Base-by-base conservation (phyloP, 306 rosid genomes). In the Arachis hypogaea region DNA sequence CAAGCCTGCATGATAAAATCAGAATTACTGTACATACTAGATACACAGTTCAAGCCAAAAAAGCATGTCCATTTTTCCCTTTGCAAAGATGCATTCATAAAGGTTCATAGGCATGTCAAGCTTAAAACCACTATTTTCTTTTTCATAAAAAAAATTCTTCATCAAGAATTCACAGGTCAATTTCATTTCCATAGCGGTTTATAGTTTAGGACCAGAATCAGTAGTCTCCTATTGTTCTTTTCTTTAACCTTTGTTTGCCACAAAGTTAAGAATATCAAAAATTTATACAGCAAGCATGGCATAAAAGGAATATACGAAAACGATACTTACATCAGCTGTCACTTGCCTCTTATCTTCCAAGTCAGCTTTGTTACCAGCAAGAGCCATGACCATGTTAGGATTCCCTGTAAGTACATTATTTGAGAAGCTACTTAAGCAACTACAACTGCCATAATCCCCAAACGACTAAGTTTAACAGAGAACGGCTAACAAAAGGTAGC, bases 361-460 rank as follows among this genome's bases (percentile, higher is more conserved):
- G 69, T 86, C 90, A 76, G 83, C 77, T 79, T 86, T 86, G 80
- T 86, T 86, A 45, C 90, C 90, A 66, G 90, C 88, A 61, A 86
- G 71, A 61, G 88, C 90, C 84, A 83, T 66, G 74, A 86, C 90
- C 90, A 83, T 78, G 79, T 76, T 83, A 22, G 90, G 88, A 68
- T 86, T 86, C 47, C 90, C 90, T 86, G 79, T n/a, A 81, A 78
- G 56, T 10, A 47, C 55, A 78, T 59, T 44, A 50, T 16, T 59
- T 29, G 11, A 71, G 66, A 80, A 64, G 58, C 41, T 72, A 69
- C 55, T 63, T 63, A 80, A 43, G 77, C 59, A 68, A 63, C 52
- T 56, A 11, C 40, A 64, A 40, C 63, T 38, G 59, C 47, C 38
- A 44, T 5, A 66, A 70, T 72, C 59, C 69, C 7, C 7, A 5